Evolutionary conservation across 148 eudicot genomes (phyloP), one percentile per base, ranked within the genome.

Genomic region (Silene latifolia): DNA sequence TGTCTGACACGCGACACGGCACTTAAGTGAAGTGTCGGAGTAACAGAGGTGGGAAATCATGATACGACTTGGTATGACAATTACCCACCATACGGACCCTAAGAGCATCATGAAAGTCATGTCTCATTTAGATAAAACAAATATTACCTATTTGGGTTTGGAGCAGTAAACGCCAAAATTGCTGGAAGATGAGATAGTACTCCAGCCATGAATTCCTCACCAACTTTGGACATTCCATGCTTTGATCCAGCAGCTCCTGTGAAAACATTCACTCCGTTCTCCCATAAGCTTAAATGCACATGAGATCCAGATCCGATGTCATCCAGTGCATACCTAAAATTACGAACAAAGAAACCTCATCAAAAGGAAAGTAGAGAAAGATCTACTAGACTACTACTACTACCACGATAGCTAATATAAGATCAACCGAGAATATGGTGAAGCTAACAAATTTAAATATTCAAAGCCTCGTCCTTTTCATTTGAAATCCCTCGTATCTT

Each of bases 181-280:
- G 98, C 85, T 35, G 99, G 99, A 80, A 96, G 98, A 89, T 96
- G 99, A 81, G 75, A 74, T 67, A 92, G 78, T 76, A 96, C 98
- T 70, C 99, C 99, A 44, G 99, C 93, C 98, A 96, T 92, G 85
- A 92, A 96, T 81, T 92, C 90, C 84, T 90, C 93, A 67, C 99
- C 99, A 39, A 87, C 62, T 83, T 85, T 85, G 51, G 98, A 92
- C 89, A 96, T 90, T 74, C 98, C 99, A 69, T 88, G 82, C 66
- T 76, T 72, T 64, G 83, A 81, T 70, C 86, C 97, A 76, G 76
- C 78, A 35, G 84, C 71, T 61, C 90, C 98, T 88, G 86, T 88
- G 76, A 96, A 96, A 63, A 96, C 93, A 82, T 96, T 96, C 62
- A 82, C 80, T 48, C 91, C 95, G 78, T 90, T 88, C 78, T 82